A percentile compares a stretch with the other conserved stretches of the same genome.
Evolutionary conservation across 208 protist genomes (phyloP).

Genomic region (Acanthamoeba sp.): DNA sequence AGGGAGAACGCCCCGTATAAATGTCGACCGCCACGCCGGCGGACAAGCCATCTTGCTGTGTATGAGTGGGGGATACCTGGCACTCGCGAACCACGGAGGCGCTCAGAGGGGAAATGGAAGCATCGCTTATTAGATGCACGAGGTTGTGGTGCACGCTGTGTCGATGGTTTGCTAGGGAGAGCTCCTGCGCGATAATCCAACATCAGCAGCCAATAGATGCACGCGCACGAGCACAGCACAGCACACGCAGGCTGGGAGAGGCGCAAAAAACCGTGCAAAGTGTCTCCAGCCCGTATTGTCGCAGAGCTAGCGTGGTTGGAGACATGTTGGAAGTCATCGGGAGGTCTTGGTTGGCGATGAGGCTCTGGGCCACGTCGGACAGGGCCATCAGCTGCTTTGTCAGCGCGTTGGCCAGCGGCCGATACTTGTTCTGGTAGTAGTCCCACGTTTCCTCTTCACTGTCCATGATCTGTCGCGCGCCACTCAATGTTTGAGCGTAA

Average conservation of each 20-base stretch:
- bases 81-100: slow-evolving; percentile 1
- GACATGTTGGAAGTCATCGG: background rate
- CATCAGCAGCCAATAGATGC: too few species aligned
- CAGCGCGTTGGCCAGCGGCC: background rate
- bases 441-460: slow-evolving; percentile 17
- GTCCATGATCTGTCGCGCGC: background rate
- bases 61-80: background rate
- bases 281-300: background rate
- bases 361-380: background rate
- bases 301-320: background rate
- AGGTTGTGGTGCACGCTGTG: slow-evolving; percentile 8
- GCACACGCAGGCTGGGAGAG: background rate
- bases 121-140: slow-evolving; percentile 40
- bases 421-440: background rate
- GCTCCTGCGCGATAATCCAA: background rate
- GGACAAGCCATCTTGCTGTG: too few species aligned
- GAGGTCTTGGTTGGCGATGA: background rate
- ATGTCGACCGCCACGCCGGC: too few species aligned
- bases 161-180: background rate
- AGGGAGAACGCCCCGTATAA: too few species aligned
- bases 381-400: background rate
- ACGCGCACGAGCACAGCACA: background rate
- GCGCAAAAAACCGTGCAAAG: background rate
- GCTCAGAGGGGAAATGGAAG: slow-evolving; percentile 2
- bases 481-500: background rate